Base-by-base conservation (phyloP, 441 rosid genomes). In the Croton laevigatus region DNA sequence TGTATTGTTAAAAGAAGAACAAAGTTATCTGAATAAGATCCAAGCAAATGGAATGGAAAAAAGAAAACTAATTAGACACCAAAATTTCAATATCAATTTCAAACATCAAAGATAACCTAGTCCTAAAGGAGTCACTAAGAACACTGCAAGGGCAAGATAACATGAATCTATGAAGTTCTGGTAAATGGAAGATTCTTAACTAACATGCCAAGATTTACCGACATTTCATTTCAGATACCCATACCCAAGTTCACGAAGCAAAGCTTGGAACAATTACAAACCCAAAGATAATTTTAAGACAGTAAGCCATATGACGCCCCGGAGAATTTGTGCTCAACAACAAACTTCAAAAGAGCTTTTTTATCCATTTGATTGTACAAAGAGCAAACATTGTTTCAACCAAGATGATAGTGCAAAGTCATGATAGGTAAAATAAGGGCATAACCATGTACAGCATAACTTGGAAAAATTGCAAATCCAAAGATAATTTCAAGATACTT, bases 1-100 rank as follows among this genome's bases (percentile, higher is more conserved):
- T 93, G 87, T 66, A 71, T 54, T 71, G 40, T 55, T 53, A 64
- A 45, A 61, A 52, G 6, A 60, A 45, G 72, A 68, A 68, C 62
- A 48, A 63, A 51, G 13, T 36, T 19, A 62, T 60, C 63, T 5
- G 23, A 16, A 49, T 23, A 20, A 44, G 45, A 45, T 13, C 16
- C 45, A 16, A 40, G 55, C 36, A 32, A 12, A 32, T 23, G 20
- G 32, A 59, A 45, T 5, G 17, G 17, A 10, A 20, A n/a, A 13
- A 10, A 44, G 11, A 62, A 38, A 42, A 20, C 36, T 5, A 44
- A 22, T 3, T 0, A 57, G 13, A 57, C n/a, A 5, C 19, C 8
- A 27, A 57, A 27, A 12, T 57, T 23, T 55, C 36, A 53, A 53
- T 6, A n/a, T 19, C 58, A 53, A 53, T 52, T 5, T 52, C 11